These are phyloP conservation scores for Colletotrichum spaethianum DNA, from an alignment of 2,329 filamentous ascomycete species.

Conservation along the genomic window DNA sequence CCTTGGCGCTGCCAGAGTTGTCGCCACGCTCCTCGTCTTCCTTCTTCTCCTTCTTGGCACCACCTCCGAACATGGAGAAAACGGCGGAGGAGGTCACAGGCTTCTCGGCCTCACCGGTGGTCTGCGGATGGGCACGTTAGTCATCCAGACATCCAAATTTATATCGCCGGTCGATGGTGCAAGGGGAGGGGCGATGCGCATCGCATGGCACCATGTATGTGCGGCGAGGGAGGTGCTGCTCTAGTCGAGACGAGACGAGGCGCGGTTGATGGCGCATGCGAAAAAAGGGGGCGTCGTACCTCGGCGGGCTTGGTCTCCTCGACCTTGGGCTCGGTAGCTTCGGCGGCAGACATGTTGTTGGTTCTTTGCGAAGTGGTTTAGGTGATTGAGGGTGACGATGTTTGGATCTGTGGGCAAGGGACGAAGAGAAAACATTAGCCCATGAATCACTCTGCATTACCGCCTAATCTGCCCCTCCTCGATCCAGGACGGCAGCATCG, in stretches of 20 bases:
- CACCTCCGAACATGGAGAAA: slow-evolving; percentile 99
- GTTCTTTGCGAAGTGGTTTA: slow-evolving; percentile 10
- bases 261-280: slow-evolving; percentile 17
- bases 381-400: slow-evolving; percentile 14
- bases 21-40: slow-evolving; percentile 87
- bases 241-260: not conserved
- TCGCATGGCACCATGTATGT: not conserved
- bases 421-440: slow-evolving; percentile 30
- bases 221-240: not conserved
- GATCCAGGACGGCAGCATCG: slow-evolving; percentile 13
- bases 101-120: slow-evolving; percentile 50
- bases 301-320: slow-evolving; percentile 59
- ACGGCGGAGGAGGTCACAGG: slow-evolving; percentile 75
- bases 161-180: not conserved
- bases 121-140: slow-evolving; percentile 17
- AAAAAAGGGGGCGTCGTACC: slow-evolving; percentile 37
- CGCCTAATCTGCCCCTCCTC: slow-evolving; percentile 37
- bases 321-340: slow-evolving; percentile 69
- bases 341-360: slow-evolving; percentile 63
- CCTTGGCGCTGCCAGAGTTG: slow-evolving; percentile 90
- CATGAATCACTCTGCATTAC: slow-evolving; percentile 22
- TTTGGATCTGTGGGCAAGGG: slow-evolving; percentile 26
- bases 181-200: not conserved
- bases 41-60: slow-evolving; percentile 97
- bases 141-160: not conserved